Conservation (phyloP, 495 filamentous ascomycete species). For the Apodospora peruviana region DNA sequence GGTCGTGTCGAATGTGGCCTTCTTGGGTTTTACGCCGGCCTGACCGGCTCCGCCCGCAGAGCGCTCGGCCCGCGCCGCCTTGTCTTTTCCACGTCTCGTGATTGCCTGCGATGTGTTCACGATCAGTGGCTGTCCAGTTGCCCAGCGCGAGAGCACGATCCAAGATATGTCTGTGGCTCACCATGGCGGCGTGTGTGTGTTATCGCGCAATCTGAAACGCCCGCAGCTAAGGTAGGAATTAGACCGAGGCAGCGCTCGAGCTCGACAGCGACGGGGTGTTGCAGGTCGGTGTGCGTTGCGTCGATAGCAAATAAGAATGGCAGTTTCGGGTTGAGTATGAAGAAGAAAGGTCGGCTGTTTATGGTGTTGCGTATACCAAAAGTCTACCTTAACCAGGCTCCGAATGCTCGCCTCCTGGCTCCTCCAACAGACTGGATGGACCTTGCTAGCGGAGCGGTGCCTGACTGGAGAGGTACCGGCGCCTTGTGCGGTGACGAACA, state of each 20-base stretch:
- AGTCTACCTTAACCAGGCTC: too few relatives aligned
- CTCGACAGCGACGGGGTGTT: background rate
- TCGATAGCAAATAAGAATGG: too few relatives aligned
- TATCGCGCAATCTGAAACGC: constrained; percentile 1
- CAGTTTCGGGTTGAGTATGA: too few relatives aligned
- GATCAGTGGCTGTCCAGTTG: constrained; percentile 5
- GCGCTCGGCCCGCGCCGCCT: constrained; percentile 59
- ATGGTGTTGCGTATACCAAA: background rate
- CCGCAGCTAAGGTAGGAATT: background rate
- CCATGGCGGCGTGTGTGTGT: constrained; percentile 20
- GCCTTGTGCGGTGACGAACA: background rate
- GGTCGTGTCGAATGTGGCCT: constrained; percentile 87
- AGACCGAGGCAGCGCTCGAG: background rate
- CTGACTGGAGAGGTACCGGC: background rate
- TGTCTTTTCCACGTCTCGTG: constrained; percentile 51
- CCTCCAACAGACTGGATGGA: too few relatives aligned
- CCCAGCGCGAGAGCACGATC: background rate
- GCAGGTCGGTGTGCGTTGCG: background rate
- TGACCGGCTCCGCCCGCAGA: constrained; percentile 42
- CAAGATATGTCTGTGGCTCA: constrained; percentile 13
- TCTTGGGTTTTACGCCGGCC: constrained; percentile 67
- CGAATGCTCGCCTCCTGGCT: background rate
- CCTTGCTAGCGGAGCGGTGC: background rate
- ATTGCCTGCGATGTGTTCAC: constrained; percentile 40
- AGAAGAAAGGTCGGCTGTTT: background rate